Percentiles rank a stretch among this genome's conserved stretches.
These are phyloP conservation scores for Escovopsis weberi DNA, from an alignment of 2,329 filamentous ascomycete species.

Conservation along the genomic window DNA sequence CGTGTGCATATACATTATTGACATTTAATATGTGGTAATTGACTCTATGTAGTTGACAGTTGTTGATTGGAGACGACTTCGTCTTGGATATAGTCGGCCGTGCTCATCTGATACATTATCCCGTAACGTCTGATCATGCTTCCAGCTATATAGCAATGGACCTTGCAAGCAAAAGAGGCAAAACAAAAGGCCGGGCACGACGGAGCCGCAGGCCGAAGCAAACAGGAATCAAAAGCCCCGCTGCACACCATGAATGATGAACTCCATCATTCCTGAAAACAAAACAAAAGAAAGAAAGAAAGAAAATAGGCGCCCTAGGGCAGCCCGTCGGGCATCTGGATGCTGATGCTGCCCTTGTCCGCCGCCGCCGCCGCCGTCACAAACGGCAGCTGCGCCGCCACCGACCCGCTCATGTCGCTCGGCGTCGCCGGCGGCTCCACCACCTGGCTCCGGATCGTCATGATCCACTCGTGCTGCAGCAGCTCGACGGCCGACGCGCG, in stretches of 20 bases:
- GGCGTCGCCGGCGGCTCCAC: conserved; percentile 50
- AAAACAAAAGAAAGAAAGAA: neutral
- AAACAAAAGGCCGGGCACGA: neutral
- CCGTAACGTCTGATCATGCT: too few species aligned
- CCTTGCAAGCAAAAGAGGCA: neutral
- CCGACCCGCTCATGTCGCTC: conserved; percentile 37
- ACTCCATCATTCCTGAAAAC: too few species aligned
- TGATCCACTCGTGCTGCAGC: conserved; percentile 85
- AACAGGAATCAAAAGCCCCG: too few species aligned
- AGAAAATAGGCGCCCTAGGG: neutral
- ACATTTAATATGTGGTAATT: too few species aligned
- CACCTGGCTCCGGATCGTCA: conserved; percentile 48
- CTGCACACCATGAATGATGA: too few species aligned
- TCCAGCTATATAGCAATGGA: too few species aligned
- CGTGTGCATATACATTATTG: too few species aligned
- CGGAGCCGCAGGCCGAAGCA: too few species aligned
- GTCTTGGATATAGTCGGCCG: too few species aligned
- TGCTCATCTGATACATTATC: too few species aligned
- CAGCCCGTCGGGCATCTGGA: conserved; percentile 9
- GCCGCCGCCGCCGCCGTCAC: conserved; percentile 16
- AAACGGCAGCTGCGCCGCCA: conserved; percentile 24
- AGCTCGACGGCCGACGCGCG: conserved; percentile 75
- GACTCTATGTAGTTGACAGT: too few species aligned
- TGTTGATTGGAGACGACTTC: too few species aligned
- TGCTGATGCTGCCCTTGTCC: conserved; percentile 14